These are phyloP conservation scores for Poa annua DNA, from an alignment of 176 grass and related monocot genomes.

Conservation along the genomic window DNA sequence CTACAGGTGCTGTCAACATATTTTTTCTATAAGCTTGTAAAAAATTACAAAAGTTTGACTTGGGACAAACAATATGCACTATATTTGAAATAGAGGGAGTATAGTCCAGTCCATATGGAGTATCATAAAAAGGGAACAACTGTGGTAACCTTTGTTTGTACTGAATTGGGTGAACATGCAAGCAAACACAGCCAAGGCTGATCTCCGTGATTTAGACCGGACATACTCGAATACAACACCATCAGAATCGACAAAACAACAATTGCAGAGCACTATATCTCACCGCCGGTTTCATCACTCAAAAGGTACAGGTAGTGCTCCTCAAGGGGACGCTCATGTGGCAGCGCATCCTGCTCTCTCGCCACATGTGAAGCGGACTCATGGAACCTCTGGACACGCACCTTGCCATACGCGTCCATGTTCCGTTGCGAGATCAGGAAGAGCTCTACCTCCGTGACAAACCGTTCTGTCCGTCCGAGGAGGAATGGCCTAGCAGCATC, in stretches of 20 bases:
- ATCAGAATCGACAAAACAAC: background rate
- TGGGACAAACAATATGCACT: background rate
- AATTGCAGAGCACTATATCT: constrained; percentile 33
- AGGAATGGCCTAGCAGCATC: constrained; percentile 78
- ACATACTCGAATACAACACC: background rate
- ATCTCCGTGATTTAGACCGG: background rate
- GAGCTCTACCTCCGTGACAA: constrained; percentile 70
- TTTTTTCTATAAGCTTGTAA: background rate
- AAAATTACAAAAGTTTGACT: background rate
- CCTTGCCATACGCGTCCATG: constrained; percentile 72
- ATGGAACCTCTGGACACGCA: constrained; percentile 50
- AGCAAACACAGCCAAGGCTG: background rate
- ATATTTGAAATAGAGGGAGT: background rate
- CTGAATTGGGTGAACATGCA: background rate
- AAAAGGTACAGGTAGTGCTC: constrained; percentile 46
- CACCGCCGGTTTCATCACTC: constrained; percentile 40
- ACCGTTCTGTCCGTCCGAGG: constrained; percentile 54
- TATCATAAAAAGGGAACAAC: background rate
- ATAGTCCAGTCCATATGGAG: background rate
- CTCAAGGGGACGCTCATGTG: constrained; percentile 48
- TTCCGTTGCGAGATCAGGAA: constrained; percentile 80
- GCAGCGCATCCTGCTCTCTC: constrained; percentile 36
- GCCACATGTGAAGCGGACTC: constrained; percentile 47
- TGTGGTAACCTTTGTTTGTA: background rate
- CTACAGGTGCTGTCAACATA: background rate